Evolutionary conservation across 2,329 filamentous ascomycete species (phyloP).

Genomic region (Dothideomycetidae sp.): DNA sequence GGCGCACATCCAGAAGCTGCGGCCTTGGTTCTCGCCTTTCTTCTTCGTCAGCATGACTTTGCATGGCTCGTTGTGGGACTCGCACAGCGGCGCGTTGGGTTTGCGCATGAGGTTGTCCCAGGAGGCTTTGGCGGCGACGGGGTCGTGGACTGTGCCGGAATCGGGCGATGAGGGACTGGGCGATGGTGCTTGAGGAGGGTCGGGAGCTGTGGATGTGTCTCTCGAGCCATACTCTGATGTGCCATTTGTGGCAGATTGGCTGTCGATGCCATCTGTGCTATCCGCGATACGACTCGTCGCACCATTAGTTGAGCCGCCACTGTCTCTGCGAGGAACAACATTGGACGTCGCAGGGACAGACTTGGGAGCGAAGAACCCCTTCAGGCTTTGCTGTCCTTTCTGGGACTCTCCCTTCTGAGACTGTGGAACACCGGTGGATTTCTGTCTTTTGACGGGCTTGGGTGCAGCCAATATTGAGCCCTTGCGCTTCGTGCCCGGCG

Average conservation of each 20-base stretch:
- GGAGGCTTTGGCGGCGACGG: conserved; percentile 59
- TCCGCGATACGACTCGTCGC: neutral
- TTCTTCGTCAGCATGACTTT: conserved; percentile 78
- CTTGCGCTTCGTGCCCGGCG: conserved; percentile 22
- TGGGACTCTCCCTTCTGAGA: conserved; percentile 17
- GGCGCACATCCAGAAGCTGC: conserved; percentile 53
- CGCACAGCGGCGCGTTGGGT: conserved; percentile 61
- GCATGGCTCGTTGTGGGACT: conserved; percentile 72
- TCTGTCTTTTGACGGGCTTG: conserved; percentile 36
- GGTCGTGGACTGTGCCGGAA: conserved; percentile 43
- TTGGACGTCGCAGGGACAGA: conserved; percentile 5
- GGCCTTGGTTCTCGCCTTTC: conserved; percentile 62
- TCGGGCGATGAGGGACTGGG: conserved; percentile 9
- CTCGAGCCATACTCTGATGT: neutral
- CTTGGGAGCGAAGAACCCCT: conserved; percentile 66
- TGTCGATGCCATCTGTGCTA: neutral
- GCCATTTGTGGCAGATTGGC: neutral
- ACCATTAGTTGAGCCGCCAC: neutral
- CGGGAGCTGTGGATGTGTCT: conserved; percentile 1
- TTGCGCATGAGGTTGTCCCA: conserved; percentile 78
- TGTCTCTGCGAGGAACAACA: neutral
- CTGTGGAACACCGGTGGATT: conserved; percentile 24
- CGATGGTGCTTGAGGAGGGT: conserved; percentile 7
- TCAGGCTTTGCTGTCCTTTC: conserved; percentile 49
- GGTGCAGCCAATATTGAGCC: conserved; percentile 17